Evolutionary conservation across 208 protist species (phyloP).

Genomic region (Acanthamoeba sp.): DNA sequence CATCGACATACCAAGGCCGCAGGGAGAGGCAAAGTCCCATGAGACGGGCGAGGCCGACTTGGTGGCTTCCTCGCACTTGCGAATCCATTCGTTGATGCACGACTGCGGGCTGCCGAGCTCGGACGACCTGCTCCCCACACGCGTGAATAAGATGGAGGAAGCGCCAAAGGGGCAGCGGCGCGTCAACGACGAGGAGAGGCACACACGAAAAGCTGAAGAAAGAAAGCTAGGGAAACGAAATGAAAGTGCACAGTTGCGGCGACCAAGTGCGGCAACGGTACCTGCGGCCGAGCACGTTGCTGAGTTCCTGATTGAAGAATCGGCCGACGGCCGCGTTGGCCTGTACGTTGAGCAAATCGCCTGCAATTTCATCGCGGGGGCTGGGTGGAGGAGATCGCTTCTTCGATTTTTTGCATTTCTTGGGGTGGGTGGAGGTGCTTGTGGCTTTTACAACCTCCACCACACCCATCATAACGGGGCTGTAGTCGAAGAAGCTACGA

Average conservation of each 20-base stretch:
- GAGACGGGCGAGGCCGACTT: background rate
- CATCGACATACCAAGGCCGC: background rate
- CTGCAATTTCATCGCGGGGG: background rate
- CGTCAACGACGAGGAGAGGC: background rate
- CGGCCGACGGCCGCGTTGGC: background rate
- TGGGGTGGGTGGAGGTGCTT: background rate
- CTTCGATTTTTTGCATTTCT: conserved; percentile 14
- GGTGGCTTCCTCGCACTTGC: conserved; percentile 29
- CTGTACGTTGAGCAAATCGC: conserved; percentile 18
- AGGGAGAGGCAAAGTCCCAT: conserved; percentile 30
- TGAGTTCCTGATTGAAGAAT: background rate
- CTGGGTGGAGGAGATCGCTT: background rate
- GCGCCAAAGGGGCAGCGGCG: no score
- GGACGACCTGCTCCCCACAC: background rate
- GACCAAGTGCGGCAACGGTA: background rate
- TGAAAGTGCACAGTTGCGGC: background rate
- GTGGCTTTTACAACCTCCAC: background rate
- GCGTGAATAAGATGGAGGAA: background rate
- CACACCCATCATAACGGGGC: conserved; percentile 44
- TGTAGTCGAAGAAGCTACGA: conserved; percentile 40
- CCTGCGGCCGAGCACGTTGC: background rate
- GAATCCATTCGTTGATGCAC: conserved; percentile 38
- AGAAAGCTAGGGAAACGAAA: background rate
- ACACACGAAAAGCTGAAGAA: background rate
- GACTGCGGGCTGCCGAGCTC: background rate